Evolutionary conservation across 345 rosid genomes (phyloP).

Genomic region (Lumnitzera littorea): DNA sequence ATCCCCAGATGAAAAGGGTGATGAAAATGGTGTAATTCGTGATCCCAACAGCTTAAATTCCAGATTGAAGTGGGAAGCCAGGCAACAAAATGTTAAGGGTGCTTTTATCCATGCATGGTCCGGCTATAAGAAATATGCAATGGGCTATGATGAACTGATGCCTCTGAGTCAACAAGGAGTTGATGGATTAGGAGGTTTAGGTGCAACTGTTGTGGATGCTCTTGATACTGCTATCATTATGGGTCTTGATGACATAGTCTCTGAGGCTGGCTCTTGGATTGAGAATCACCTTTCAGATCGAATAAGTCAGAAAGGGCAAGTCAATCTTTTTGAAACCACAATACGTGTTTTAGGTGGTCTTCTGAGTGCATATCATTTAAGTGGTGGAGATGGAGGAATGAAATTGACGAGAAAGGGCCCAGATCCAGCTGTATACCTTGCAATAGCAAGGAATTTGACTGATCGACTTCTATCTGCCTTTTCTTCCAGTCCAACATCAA

Average conservation of each 20-base stretch:
- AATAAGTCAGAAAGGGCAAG: constrained; percentile 84
- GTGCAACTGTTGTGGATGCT: constrained; percentile 93
- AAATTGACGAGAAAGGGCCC: constrained; percentile 46
- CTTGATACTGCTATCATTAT: constrained; percentile 98
- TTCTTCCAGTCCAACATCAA: constrained; percentile 70
- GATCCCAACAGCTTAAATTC: constrained; percentile 17
- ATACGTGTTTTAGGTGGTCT: constrained; percentile 97
- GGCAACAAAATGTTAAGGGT: constrained; percentile 67
- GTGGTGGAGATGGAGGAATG: constrained; percentile 65
- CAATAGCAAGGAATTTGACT: constrained; percentile 72
- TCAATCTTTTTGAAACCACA: constrained; percentile 95
- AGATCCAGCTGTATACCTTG: constrained; percentile 64
- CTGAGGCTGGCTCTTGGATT: constrained; percentile 86
- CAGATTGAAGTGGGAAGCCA: constrained; percentile 52
- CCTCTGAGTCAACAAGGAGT: constrained; percentile 65
- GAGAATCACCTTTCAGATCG: constrained; percentile 69
- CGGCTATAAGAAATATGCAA: constrained; percentile 80
- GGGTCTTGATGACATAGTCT: constrained; percentile 70
- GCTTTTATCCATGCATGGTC: constrained; percentile 94
- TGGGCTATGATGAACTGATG: constrained; percentile 95
- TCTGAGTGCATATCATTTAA: constrained; percentile 92
- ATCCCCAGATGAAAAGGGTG: constrained; percentile 61
- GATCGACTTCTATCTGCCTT: constrained; percentile 86
- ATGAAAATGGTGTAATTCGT: constrained; percentile 10
- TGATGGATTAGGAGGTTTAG: constrained; percentile 94